Evolutionary conservation across 306 rosid species (phyloP).

Genomic region (Sicyos baderoa): DNA sequence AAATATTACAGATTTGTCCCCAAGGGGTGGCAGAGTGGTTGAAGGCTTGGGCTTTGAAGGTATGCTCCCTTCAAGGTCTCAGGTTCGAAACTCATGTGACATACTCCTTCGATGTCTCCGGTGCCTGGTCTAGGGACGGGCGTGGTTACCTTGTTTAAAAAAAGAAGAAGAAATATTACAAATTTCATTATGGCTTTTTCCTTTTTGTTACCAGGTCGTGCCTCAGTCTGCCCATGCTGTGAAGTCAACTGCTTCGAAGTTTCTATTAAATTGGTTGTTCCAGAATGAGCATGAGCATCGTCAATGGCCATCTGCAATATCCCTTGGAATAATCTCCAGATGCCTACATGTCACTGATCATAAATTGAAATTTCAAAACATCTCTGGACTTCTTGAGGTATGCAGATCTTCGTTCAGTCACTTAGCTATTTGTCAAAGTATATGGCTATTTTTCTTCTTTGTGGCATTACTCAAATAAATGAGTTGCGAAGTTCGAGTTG

Average conservation of each 20-base stretch:
- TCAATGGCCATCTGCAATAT: conserved; percentile 88
- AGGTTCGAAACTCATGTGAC: too few species aligned
- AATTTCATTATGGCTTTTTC: neutral
- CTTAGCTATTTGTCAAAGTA: neutral
- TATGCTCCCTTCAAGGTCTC: too few species aligned
- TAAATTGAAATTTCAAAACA: conserved; percentile 66
- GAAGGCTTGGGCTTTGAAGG: too few species aligned
- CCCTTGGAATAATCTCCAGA: conserved; percentile 85
- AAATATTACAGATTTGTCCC: neutral
- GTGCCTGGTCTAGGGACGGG: too few species aligned
- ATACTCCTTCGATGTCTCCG: too few species aligned
- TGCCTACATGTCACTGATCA: conserved; percentile 87
- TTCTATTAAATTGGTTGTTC: conserved; percentile 80
- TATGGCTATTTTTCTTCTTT: neutral
- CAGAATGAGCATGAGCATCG: conserved; percentile 86
- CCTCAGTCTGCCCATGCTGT: conserved; percentile 79
- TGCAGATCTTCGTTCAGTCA: neutral
- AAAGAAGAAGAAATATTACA: neutral
- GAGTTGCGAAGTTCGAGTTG: neutral
- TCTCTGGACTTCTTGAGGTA: conserved; percentile 84
- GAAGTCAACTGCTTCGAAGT: conserved; percentile 85
- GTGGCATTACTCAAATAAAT: neutral
- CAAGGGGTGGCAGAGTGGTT: too few species aligned
- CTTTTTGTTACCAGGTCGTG: conserved; percentile 47
- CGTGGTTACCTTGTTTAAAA: too few species aligned